Percentiles rank a stretch among this genome's conserved stretches.
Evolutionary conservation across 768 basidiomycete species (phyloP).

Genomic region (Rhizopogon roseolus): DNA sequence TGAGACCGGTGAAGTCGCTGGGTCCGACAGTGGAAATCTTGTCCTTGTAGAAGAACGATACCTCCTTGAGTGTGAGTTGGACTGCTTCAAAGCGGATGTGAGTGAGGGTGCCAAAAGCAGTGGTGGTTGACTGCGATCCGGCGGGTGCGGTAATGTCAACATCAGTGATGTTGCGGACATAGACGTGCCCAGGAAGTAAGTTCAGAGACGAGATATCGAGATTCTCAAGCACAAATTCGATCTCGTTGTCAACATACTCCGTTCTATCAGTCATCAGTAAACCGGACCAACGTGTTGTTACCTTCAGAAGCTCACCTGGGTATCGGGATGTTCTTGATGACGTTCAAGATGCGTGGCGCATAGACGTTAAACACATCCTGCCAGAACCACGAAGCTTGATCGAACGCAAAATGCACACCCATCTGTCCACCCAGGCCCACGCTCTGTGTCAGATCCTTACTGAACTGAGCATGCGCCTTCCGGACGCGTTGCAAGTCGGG

Average conservation of each 20-base stretch:
- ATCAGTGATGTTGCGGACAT: slow-evolving; percentile 68
- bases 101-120: slow-evolving; percentile 58
- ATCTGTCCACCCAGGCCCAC: slow-evolving; percentile 31
- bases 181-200: slow-evolving; percentile 65
- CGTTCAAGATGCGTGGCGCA: slow-evolving; percentile 48
- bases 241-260: slow-evolving; percentile 63
- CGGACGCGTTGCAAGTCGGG: slow-evolving; percentile 42
- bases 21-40: slow-evolving; percentile 50
- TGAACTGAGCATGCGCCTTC: slow-evolving; percentile 45
- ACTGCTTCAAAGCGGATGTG: slow-evolving; percentile 63
- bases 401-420: slow-evolving; percentile 47
- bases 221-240: slow-evolving; percentile 74
- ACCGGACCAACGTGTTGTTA: not conserved
- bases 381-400: slow-evolving; percentile 73
- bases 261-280: slow-evolving; percentile 36
- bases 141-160: slow-evolving; percentile 46
- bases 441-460: slow-evolving; percentile 43
- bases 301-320: slow-evolving; percentile 43
- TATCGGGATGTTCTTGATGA: slow-evolving; percentile 61
- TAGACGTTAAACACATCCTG: slow-evolving; percentile 81
- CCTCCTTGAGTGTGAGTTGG: slow-evolving; percentile 55
- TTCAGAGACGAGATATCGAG: slow-evolving; percentile 64
- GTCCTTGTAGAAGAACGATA: slow-evolving; percentile 75
- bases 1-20: slow-evolving; percentile 54
- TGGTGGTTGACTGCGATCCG: slow-evolving; percentile 32